Base-by-base conservation (phyloP, 192 early-diverging fungal species). In the Coemansia sp. region DNA sequence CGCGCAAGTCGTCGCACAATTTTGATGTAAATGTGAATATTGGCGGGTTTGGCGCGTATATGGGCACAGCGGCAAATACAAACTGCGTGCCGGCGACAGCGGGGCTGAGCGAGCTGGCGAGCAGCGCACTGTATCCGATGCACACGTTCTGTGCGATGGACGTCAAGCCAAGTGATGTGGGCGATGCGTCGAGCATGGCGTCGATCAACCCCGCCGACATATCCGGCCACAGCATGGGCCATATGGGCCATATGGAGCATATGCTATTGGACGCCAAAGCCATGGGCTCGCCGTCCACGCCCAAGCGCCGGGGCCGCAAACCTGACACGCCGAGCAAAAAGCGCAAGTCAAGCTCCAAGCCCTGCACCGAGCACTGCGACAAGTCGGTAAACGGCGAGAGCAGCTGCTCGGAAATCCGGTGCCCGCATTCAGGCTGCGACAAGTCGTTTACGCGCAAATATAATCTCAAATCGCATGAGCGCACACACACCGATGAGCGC, bases 361-460 rank as follows among this genome's bases (percentile, higher is more conserved):
- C 60, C 2, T 62, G 67, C 25, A 31, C 40, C n/a, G 21, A 20
- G 48, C 38, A 57, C 37, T 48, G 38, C 57, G 15, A 26, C 46
- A 59, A 52, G 5, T 34, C 31, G 6, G 17, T 26, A 37, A 38
- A 25, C 19, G 57, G 34, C 10, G 65, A 53, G 9, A 40, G 57
- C 48, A 59, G 42, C 53, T 81, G 78, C 66, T 65, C 58, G 5
- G 65, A 68, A 63, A 76, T 77, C 49, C 74, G 71, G 57, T 90
- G 87, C 62, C 82, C 81, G 10, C 87, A 86, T 59, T 90, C 91
- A 0, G 84, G 85, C 21, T 97, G 95, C 74, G 78, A 85, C 69
- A 94, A 92, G 69, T 82, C 83, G 12, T 97, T 97, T 75, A 90
- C 90, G 6, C 83, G 94, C 31, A 85, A 85, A 21, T 97, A 93